A percentile compares a stretch with the other conserved stretches of the same genome.
Evolutionary conservation across 2,329 filamentous ascomycete genomes (phyloP).

Genomic region (Botrytis galanthina): DNA sequence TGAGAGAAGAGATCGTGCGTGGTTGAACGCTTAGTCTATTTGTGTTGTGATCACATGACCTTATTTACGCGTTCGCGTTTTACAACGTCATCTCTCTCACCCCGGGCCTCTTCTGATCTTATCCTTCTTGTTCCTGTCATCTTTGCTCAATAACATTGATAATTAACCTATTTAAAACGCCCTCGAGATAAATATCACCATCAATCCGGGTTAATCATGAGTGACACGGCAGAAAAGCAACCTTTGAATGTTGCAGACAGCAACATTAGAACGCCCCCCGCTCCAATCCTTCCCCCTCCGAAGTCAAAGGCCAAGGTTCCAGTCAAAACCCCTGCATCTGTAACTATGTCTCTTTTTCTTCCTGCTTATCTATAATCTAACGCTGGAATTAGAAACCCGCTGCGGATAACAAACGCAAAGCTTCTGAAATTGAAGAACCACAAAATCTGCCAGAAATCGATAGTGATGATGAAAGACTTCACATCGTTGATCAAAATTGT

Average conservation of each 20-base stretch:
- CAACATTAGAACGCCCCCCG: neutral
- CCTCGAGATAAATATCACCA: neutral
- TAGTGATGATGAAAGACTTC: slow-evolving; percentile 25
- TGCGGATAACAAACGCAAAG: slow-evolving; percentile 25
- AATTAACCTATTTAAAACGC: neutral
- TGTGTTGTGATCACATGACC: neutral
- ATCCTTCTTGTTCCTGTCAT: neutral
- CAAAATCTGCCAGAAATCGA: slow-evolving; percentile 22
- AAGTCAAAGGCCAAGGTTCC: neutral
- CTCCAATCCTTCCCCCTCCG: neutral
- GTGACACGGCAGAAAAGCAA: neutral
- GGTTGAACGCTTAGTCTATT: neutral
- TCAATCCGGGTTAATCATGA: neutral
- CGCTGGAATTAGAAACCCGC: neutral
- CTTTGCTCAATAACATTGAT: neutral
- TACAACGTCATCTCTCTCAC: neutral
- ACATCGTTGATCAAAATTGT: slow-evolving; percentile 29
- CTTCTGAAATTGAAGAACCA: slow-evolving; percentile 18
- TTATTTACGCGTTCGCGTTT: neutral
- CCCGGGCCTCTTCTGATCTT: neutral
- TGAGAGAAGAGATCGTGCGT: neutral
- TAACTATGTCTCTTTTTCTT: neutral
- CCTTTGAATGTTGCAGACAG: slow-evolving; percentile 6
- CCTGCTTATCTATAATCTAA: neutral
- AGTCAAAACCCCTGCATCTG: neutral